Evolutionary conservation across 441 rosid species (phyloP).

Genomic region (Gossypium schwendimanii): DNA sequence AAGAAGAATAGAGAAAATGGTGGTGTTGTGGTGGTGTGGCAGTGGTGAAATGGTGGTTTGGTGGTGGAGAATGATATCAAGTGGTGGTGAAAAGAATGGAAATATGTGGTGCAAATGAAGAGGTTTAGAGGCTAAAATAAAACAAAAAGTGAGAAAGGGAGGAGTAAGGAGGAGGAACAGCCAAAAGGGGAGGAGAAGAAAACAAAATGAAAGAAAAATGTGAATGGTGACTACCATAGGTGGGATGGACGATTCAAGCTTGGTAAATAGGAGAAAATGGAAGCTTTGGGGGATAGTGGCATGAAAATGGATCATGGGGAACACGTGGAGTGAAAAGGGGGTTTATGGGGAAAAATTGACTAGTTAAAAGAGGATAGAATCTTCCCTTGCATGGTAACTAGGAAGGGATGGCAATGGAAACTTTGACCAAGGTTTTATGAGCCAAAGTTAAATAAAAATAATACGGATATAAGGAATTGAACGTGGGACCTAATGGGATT

Average conservation of each 20-base stretch:
- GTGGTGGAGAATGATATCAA: not conserved
- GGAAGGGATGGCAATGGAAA: not conserved
- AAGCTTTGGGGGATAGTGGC: not conserved
- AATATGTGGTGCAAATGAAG: not conserved
- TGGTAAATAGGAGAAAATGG: not conserved
- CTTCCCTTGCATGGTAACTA: not conserved
- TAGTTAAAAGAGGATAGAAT: not conserved
- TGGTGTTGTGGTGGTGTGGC: not conserved
- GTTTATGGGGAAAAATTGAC: not conserved
- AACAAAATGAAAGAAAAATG: not conserved
- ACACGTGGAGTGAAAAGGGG: not conserved
- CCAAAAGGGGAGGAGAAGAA: not conserved
- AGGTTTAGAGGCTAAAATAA: not conserved
- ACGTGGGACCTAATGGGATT: not conserved
- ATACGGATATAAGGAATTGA: too few species aligned
- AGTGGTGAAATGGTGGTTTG: not conserved
- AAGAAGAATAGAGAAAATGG: not conserved
- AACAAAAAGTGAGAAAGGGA: not conserved
- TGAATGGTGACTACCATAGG: not conserved
- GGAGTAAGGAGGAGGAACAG: not conserved
- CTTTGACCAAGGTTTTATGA: not conserved
- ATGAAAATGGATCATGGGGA: not conserved
- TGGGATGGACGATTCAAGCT: not conserved
- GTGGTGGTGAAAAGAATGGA: not conserved
- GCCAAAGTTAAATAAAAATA: not conserved